These are phyloP conservation scores for Mortierella sp. DNA, from an alignment of 371 early-diverging fungal genomes.

Conservation along the genomic window DNA sequence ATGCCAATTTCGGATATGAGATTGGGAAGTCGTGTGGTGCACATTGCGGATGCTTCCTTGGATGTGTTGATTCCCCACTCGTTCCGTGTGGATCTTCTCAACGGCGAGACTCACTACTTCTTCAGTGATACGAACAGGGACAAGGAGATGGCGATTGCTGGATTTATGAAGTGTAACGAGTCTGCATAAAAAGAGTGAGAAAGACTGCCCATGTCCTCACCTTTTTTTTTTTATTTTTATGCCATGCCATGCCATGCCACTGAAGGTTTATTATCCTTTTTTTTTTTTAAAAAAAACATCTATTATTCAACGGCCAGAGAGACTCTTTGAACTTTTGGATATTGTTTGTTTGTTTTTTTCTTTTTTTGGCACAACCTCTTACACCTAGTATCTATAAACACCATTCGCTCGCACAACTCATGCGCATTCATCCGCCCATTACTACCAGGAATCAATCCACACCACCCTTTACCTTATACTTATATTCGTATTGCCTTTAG, in stretches of 20 bases:
- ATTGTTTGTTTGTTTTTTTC: too few species aligned
- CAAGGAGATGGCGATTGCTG: slow-evolving; percentile 55
- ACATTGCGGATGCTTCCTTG: slow-evolving; percentile 53
- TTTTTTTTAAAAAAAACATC: neutral
- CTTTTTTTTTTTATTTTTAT: neutral
- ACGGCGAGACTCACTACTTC: slow-evolving; percentile 55
- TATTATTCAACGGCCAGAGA: too few species aligned
- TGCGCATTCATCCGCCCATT: too few species aligned
- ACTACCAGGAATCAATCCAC: too few species aligned
- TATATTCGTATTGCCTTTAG: neutral
- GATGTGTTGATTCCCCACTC: slow-evolving; percentile 58
- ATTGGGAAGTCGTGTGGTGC: slow-evolving; percentile 50
- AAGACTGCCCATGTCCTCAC: too few species aligned
- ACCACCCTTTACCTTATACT: neutral
- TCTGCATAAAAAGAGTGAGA: slow-evolving; percentile 38
- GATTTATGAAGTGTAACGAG: slow-evolving; percentile 53
- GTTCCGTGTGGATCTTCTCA: slow-evolving; percentile 52
- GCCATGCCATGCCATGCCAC: neutral
- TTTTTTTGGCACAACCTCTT: too few species aligned
- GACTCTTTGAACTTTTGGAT: too few species aligned
- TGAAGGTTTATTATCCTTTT: neutral
- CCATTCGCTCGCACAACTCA: too few species aligned
- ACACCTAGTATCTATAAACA: too few species aligned
- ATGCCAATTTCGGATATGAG: slow-evolving; percentile 59
- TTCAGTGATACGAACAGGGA: slow-evolving; percentile 52